phyloP scores from a whole-genome alignment of 495 filamentous ascomycete species.

The Achaetomiella virescens region DNA sequence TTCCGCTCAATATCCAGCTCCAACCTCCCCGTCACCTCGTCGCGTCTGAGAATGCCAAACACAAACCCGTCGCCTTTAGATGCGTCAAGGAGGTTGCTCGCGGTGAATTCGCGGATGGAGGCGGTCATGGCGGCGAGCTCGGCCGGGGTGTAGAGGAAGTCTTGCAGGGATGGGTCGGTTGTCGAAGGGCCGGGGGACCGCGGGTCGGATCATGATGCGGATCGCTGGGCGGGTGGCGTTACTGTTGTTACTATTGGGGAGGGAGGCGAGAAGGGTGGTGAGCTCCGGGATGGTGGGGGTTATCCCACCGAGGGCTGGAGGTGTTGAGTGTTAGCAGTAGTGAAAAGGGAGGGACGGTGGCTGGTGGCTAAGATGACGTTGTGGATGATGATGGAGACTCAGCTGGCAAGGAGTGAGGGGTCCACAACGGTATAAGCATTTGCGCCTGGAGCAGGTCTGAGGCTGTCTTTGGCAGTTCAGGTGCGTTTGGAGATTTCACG shows the following conservation, averaged over 20 bases:
- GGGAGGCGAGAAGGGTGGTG: conserved; percentile 4
- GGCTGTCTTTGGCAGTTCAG: no score
- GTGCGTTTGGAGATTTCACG: no score
- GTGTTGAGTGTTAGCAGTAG: background rate
- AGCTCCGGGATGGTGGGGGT: conserved; percentile 30
- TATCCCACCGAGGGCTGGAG: conserved; percentile 28
- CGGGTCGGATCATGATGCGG: conserved; percentile 44
- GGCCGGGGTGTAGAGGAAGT: conserved; percentile 36
- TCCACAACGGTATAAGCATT: no score
- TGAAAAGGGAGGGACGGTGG: no score
- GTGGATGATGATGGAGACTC: no score
- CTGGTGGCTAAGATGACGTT: no score
- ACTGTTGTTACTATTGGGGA: no score
- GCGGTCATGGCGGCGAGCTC: conserved; percentile 30
- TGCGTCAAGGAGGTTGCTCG: conserved; percentile 18
- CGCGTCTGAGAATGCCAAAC: conserved; percentile 30
- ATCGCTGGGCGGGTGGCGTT: conserved; percentile 19
- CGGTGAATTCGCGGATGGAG: conserved; percentile 25
- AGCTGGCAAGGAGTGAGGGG: no score
- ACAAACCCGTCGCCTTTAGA: conserved; percentile 41
- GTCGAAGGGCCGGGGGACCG: conserved; percentile 23
- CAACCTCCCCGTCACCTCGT: conserved; percentile 2
- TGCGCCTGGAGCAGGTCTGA: no score
- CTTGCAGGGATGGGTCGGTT: conserved; percentile 1
- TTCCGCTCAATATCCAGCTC: conserved; percentile 25